A percentile compares a stretch with the other conserved stretches of the same genome.
Evolutionary conservation across 371 early-diverging fungal species (phyloP).

Genomic region (Nematocida displodere): DNA sequence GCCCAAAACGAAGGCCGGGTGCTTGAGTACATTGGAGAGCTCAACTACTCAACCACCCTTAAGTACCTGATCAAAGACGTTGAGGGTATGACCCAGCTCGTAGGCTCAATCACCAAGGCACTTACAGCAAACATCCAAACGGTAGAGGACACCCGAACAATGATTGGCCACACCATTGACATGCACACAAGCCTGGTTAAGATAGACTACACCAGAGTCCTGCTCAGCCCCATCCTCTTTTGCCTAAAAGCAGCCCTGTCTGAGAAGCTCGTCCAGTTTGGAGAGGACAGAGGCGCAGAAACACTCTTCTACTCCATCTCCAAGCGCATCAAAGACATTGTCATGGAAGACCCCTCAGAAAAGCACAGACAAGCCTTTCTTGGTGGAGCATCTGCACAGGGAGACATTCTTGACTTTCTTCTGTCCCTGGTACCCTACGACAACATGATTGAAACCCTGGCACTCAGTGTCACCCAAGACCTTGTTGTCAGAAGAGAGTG

Average conservation of each 20-base stretch:
- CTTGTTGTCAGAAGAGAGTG: background rate
- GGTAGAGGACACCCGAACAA: background rate
- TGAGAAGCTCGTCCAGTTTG: background rate
- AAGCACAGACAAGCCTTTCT: background rate
- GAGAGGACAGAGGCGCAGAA: conserved; percentile 17
- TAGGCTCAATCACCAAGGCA: background rate
- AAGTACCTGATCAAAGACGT: conserved; percentile 31
- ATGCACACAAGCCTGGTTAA: conserved; percentile 18
- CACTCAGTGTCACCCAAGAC: conserved; percentile 30
- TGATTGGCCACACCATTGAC: conserved; percentile 6
- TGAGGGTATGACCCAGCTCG: conserved; percentile 17
- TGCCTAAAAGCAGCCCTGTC: background rate
- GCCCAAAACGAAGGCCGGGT: background rate
- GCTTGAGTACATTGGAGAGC: conserved; percentile 36
- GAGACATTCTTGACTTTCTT: background rate
- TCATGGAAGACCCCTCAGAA: background rate
- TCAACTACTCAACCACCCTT: conserved; percentile 17
- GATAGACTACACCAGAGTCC: conserved; percentile 38
- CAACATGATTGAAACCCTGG: conserved; percentile 19
- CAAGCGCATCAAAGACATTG: background rate
- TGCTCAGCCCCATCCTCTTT: conserved; percentile 20
- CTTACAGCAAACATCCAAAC: background rate
- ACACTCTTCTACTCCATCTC: conserved; percentile 11
- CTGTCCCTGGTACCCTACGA: conserved; percentile 38
- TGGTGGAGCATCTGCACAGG: conserved; percentile 1